These are phyloP conservation scores for Prunus persica DNA, from an alignment of 306 rosid genomes.

Conservation along the genomic window DNA sequence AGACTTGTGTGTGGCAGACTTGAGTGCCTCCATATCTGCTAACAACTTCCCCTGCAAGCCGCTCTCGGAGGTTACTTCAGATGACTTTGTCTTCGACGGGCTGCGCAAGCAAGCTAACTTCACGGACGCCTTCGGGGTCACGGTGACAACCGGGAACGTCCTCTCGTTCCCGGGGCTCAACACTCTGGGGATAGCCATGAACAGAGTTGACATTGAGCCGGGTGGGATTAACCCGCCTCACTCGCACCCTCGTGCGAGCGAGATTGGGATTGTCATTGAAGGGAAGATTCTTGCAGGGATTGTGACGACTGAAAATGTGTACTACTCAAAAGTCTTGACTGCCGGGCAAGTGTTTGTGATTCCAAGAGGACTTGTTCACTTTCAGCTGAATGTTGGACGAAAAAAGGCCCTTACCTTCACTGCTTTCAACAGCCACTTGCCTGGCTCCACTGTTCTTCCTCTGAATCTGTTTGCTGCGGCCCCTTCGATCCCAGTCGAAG, in stretches of 20 bases:
- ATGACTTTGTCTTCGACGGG: slow-evolving; percentile 27
- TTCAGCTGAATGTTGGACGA: slow-evolving; percentile 40
- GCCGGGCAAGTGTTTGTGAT: slow-evolving; percentile 28
- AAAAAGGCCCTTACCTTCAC: slow-evolving; percentile 16
- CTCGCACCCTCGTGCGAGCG: slow-evolving; percentile 39
- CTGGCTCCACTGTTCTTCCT: slow-evolving; percentile 9
- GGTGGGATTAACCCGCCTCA: slow-evolving; percentile 33
- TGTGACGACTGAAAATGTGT: slow-evolving; percentile 30
- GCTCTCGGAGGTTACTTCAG: not conserved
- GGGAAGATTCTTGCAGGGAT: slow-evolving; percentile 30
- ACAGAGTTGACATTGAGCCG: slow-evolving; percentile 20
- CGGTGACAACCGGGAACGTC: slow-evolving; percentile 19
- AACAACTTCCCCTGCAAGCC: slow-evolving; percentile 14
- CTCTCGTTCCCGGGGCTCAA: slow-evolving; percentile 27
- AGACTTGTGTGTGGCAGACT: slow-evolving; percentile 40
- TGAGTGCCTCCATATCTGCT: not conserved
- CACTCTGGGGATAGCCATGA: slow-evolving; percentile 28
- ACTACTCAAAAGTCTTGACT: slow-evolving; percentile 23
- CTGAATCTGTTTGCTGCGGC: slow-evolving; percentile 18
- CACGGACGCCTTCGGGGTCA: slow-evolving; percentile 13
- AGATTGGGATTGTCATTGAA: slow-evolving; percentile 22
- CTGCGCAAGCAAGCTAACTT: slow-evolving; percentile 29
- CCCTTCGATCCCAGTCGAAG: slow-evolving; percentile 26
- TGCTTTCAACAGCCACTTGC: slow-evolving; percentile 31
- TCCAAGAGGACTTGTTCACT: slow-evolving; percentile 43